Conservation (phyloP, 257 asterid genomes). For the Solanum lycopersicoides region DNA sequence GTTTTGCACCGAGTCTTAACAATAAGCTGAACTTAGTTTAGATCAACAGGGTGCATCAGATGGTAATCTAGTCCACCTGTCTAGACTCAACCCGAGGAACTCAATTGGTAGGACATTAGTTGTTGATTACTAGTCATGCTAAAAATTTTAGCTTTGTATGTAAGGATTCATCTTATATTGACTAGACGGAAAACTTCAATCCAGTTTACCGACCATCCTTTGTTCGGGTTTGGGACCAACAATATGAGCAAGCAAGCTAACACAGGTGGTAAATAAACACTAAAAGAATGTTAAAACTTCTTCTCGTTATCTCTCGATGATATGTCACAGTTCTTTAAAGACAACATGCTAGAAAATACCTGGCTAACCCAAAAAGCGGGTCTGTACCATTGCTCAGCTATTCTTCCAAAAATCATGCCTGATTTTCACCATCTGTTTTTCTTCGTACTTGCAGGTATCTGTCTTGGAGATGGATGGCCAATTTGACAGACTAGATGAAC, state of each 20-base stretch:
- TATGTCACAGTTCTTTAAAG: not conserved
- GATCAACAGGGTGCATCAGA: not conserved
- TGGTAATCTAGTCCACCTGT: not conserved
- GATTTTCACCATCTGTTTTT: not conserved
- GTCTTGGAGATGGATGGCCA: conserved; percentile 98
- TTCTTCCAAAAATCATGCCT: not conserved
- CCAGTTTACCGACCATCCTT: not conserved
- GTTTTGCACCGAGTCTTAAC: not conserved
- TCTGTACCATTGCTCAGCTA: not conserved
- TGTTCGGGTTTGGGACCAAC: not conserved
- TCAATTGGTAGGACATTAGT: not conserved
- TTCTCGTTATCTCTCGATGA: not conserved
- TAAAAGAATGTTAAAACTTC: not conserved
- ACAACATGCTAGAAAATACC: not conserved
- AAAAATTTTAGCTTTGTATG: not conserved
- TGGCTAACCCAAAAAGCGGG: not conserved
- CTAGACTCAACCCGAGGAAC: not conserved
- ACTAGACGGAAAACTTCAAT: not conserved
- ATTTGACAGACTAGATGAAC: conserved; percentile 91
- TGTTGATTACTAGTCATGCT: not conserved
- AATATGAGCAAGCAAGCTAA: not conserved
- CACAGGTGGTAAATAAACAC: not conserved
- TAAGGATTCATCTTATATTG: not conserved
- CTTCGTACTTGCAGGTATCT: conserved; percentile 46
- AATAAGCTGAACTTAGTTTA: not conserved